Evolutionary conservation across 352 stramenopile species (phyloP), one percentile per base, ranked within the genome.

Genomic region (Globisporangium middletonii): DNA sequence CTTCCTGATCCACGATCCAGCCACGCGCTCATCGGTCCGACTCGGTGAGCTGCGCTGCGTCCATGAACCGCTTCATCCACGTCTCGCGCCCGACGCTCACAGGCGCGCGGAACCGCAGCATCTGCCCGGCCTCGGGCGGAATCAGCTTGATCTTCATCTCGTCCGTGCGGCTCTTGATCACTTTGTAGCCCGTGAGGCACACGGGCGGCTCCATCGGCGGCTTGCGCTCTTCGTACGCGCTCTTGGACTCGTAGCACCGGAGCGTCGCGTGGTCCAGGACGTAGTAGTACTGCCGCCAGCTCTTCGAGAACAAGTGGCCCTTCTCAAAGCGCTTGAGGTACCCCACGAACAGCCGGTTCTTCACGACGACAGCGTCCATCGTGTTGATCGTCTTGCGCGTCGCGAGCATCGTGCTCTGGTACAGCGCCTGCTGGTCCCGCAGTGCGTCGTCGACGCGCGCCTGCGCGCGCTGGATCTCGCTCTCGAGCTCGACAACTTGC

Each of bases 111-210:
- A 89, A 91, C 48, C 81, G 81, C 59, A 88, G 72, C 77, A 87
- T 88, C 46, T 69, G 73, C 0, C 78, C 77, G 3, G 81, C 73
- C 55, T 87, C 78, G 11, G 81, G 78, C 13, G 81, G 76, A 23
- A 91, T 65, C 50, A 91, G 51, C 63, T 91, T 91, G 62, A 91
- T 86, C 59, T 91, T 91, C 59, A 86, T 78, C 44, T 91, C 78
- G 59, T 91, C 81, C 12, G 81, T 89, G 46, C 78, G 81, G 46
- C 78, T 89, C 30, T 78, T 77, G 37, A 87, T 71, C 13, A 91
- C 75, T 19, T 63, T 80, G 65, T 81, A 89, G n/a, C 78, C 81
- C 27, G 75, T 84, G 57, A 91, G 71, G 30, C 64, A 75, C 44
- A 87, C 63, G 7, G 79, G 69, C 3, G 58, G 64, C 35, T 86